Evolutionary conservation across 2,329 filamentous ascomycete genomes (phyloP).

Genomic region (Trichoderma koningii): DNA sequence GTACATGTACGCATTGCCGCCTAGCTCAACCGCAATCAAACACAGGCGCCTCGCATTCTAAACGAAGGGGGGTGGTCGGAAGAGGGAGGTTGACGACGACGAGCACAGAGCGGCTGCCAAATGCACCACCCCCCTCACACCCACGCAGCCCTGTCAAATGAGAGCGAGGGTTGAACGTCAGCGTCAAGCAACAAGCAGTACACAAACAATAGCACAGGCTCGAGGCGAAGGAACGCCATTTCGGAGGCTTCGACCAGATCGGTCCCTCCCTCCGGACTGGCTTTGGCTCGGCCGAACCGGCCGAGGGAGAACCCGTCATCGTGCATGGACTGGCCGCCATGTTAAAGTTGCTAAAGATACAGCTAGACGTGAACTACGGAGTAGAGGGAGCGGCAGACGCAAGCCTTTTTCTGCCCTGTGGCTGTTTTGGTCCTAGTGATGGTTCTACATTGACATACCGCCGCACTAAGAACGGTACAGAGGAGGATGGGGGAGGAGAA

Average conservation of each 20-base stretch:
- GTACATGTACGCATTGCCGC: too few relatives aligned
- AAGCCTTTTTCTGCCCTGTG: background rate
- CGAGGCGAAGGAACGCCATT: constrained; percentile 12
- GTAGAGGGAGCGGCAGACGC: constrained; percentile 1
- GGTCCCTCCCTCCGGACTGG: constrained; percentile 22
- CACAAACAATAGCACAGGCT: background rate
- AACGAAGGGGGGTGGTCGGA: background rate
- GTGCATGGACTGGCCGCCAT: constrained; percentile 7
- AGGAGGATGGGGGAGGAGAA: too few relatives aligned
- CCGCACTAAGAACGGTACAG: background rate
- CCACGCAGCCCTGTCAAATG: constrained; percentile 9
- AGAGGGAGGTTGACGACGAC: background rate
- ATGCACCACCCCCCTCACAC: constrained; percentile 1
- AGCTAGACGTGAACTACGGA: background rate
- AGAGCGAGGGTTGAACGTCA: background rate
- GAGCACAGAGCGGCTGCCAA: background rate
- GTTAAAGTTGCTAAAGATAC: background rate
- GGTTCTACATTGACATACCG: background rate
- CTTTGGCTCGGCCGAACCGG: constrained; percentile 18
- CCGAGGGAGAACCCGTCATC: constrained; percentile 20
- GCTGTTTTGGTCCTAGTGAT: constrained; percentile 17
- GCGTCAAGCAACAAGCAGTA: constrained; percentile 3
- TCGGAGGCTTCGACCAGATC: constrained; percentile 25
- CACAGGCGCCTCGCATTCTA: background rate
- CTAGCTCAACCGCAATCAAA: too few relatives aligned